A percentile compares a stretch with the other conserved stretches of the same genome.
Conservation (phyloP, 2,329 filamentous ascomycete genomes). For the Colletotrichum sp. region DNA sequence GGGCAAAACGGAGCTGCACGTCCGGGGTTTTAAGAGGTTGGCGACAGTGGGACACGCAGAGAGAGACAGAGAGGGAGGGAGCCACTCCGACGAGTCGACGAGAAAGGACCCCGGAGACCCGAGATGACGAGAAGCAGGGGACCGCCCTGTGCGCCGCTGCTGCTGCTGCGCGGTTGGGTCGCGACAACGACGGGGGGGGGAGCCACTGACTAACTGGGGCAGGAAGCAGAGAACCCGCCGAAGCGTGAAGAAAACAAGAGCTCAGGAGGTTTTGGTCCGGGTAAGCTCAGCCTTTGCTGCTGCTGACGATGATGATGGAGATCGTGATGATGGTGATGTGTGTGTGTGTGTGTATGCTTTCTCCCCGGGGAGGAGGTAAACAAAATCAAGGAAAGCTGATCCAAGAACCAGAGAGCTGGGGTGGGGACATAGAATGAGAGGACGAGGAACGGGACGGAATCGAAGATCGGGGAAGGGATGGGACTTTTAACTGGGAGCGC, state of each 20-base stretch:
- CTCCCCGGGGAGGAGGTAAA: background rate
- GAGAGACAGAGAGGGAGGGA: background rate
- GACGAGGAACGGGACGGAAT: background rate
- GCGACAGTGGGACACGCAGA: background rate
- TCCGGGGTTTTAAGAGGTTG: background rate
- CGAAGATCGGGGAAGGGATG: constrained; percentile 8
- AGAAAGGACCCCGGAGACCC: background rate
- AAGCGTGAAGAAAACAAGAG: background rate
- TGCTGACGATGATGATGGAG: background rate
- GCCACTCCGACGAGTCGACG: background rate
- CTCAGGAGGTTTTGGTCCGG: constrained; percentile 20
- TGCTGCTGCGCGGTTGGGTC: background rate
- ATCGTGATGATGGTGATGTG: background rate
- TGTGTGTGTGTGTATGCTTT: background rate
- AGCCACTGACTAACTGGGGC: background rate
- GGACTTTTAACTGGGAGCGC: background rate
- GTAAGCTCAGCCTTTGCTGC: background rate
- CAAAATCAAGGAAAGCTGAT: constrained; percentile 10
- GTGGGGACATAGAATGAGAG: background rate
- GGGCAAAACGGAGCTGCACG: constrained; percentile 8
- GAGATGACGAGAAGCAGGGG: background rate
- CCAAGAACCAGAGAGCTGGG: background rate
- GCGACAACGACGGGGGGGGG: background rate
- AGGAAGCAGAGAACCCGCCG: background rate
- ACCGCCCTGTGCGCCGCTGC: background rate